Evolutionary conservation across 257 asterid species (phyloP), one percentile per base, ranked within the genome.

Genomic region (Voacanga thouarsii): DNA sequence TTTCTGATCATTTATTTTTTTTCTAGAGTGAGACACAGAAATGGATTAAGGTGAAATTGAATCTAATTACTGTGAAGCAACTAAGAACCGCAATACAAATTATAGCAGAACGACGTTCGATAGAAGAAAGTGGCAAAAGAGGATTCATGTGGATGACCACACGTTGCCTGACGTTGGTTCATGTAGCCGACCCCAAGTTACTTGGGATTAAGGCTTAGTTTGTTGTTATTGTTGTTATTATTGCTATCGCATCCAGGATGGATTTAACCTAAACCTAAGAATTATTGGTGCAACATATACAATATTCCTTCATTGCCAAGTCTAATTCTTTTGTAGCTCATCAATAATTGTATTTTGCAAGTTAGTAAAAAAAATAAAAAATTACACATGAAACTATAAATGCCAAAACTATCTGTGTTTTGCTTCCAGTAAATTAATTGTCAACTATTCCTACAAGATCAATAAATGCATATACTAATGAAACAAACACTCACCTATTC

Each of bases 401-500:
- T 66, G 37, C 14, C 71, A 66, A 66, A 18, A 39, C 67, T 39
- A 65, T 33, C 45, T 6, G 11, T 4, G 37, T 65, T 5, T 21
- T 16, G 26, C 71, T 7, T 65, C 71, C 44, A 0, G n/a, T 15
- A 70, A 69, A 24, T 26, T 26, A 70, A 1, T 15, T 44, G 26
- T 45, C 75, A 71, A 50, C 74, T 12, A 47, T 26, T 26, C 41
- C 37, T 47, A 69, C 15, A 49, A 71, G 41, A n/a, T 49, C 12
- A 71, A 12, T 1, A 71, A 71, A 71, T 71, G n/a, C 7, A 71
- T 71, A 44, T 14, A 24, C 4, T 49, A 50, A 59, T 51, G 47
- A 47, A 69, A 47, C 37, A 47, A 67, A 71, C 55, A 14, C 79
- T 65, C 77, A 87, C 91, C 91, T 80, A 87, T 85, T 80, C 89